Evolutionary conservation across 306 rosid species (phyloP).

Genomic region (Alnus rubra): DNA sequence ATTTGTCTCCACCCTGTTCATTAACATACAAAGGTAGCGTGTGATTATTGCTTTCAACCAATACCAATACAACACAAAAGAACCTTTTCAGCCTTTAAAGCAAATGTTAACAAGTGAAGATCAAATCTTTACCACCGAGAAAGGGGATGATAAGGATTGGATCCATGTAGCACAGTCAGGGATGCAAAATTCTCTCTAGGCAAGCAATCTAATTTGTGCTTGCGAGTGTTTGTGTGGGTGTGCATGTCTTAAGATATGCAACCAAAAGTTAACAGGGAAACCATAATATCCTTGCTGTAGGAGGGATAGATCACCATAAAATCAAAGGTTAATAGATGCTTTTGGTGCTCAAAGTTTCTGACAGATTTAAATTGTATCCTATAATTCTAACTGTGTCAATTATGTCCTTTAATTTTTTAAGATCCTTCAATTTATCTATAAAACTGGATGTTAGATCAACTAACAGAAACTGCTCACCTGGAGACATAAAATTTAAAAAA

Average conservation of each 20-base stretch:
- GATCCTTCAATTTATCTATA: background rate
- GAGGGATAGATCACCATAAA: background rate
- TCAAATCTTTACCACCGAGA: background rate
- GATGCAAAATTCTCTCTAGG: background rate
- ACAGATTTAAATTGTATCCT: background rate
- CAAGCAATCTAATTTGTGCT: background rate
- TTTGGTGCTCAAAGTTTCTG: background rate
- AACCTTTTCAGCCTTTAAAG: slow-evolving; percentile 1
- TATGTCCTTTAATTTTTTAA: background rate
- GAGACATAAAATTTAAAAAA: too few species aligned
- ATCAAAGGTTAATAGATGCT: background rate
- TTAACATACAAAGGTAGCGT: background rate
- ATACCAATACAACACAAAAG: slow-evolving; percentile 1
- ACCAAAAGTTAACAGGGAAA: background rate
- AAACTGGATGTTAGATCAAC: background rate
- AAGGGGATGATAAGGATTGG: background rate
- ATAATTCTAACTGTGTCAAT: background rate
- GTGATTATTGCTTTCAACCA: background rate
- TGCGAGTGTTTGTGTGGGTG: too few species aligned
- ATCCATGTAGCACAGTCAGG: background rate
- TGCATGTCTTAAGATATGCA: too few species aligned
- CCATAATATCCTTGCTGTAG: background rate
- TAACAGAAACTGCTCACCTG: background rate
- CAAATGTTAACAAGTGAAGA: background rate
- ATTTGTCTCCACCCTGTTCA: slow-evolving; percentile 34